Evolutionary conservation across 1,139 yeast genomes (phyloP).

Genomic region (Diutina pseudorugosa): DNA sequence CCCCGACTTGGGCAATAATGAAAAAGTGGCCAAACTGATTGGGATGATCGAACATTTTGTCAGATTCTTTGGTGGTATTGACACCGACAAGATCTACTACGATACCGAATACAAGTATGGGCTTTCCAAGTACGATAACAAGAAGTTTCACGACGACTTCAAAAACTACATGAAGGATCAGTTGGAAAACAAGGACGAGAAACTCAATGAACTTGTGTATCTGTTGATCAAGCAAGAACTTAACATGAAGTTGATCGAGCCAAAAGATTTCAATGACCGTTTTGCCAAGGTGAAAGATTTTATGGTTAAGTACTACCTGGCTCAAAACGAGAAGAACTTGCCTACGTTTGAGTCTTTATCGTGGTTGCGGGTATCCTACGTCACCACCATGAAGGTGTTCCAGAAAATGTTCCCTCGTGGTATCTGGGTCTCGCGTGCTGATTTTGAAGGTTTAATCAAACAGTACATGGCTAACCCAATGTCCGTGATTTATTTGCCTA

Average conservation of each 20-base stretch:
- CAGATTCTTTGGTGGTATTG: conserved; percentile 17
- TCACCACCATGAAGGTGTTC: conserved; percentile 24
- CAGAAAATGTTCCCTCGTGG: conserved; percentile 32
- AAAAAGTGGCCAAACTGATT: conserved; percentile 16
- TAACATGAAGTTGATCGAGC: conserved; percentile 26
- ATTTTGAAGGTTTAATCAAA: conserved; percentile 19
- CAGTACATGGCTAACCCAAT: conserved; percentile 28
- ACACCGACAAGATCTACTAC: conserved; percentile 18
- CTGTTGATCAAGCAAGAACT: conserved; percentile 28
- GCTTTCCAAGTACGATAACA: conserved; percentile 19
- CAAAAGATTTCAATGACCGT: conserved; percentile 22
- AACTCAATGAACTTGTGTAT: conserved; percentile 26
- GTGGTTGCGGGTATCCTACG: conserved; percentile 20
- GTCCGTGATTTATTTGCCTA: conserved; percentile 32
- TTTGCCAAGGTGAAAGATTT: conserved; percentile 26
- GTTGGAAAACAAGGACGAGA: conserved; percentile 20
- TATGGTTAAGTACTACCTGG: conserved; percentile 27
- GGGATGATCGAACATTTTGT: conserved; percentile 21
- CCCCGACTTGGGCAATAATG: conserved; percentile 17
- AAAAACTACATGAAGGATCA: conserved; percentile 21
- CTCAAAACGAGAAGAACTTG: conserved; percentile 25
- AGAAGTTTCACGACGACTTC: conserved; percentile 18
- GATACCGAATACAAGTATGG: conserved; percentile 25
- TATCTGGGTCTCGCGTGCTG: conserved; percentile 26
- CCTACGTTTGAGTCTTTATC: conserved; percentile 16